Percentiles rank a stretch among this genome's conserved stretches.
These are phyloP conservation scores for Pseudozyma sp. DNA, from an alignment of 1,284 basidiomycete genomes.

Conservation along the genomic window DNA sequence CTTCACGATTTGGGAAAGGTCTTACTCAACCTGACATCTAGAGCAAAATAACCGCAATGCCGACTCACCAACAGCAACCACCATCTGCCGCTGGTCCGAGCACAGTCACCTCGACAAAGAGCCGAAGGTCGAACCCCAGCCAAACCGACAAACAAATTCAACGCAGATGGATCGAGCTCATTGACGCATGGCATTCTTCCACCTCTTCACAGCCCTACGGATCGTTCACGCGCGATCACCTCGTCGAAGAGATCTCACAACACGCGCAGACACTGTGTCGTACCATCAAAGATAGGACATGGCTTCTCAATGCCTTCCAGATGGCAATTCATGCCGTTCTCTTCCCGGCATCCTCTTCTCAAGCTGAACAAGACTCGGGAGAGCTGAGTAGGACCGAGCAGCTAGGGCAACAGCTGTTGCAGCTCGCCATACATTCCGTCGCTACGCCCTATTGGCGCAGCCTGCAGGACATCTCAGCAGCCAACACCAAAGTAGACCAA, in stretches of 20 bases:
- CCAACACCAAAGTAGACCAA: not conserved
- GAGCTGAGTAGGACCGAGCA: constrained; percentile 13
- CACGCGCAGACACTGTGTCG: constrained; percentile 36
- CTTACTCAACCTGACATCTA: no score
- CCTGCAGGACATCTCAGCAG: constrained; percentile 2
- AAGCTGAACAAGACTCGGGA: not conserved
- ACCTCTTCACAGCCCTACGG: not conserved
- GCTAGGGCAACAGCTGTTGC: constrained; percentile 35
- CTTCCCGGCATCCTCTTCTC: not conserved
- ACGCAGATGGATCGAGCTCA: constrained; percentile 34
- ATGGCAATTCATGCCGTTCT: constrained; percentile 33
- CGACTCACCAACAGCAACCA: not conserved
- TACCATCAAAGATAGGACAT: constrained; percentile 14
- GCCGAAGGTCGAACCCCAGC: not conserved
- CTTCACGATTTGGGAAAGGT: no score
- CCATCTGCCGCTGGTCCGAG: constrained; percentile 15
- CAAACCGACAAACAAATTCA: constrained; percentile 8
- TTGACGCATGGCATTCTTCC: constrained; percentile 32
- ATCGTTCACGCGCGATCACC: constrained; percentile 11
- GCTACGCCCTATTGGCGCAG: constrained; percentile 11
- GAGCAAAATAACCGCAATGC: not conserved
- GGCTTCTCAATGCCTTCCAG: constrained; percentile 39
- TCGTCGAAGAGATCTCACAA: constrained; percentile 36
- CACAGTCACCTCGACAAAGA: not conserved
- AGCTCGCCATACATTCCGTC: constrained; percentile 31